These are phyloP conservation scores for Candida pseudoglaebosa DNA, from an alignment of 805 yeast genomes.

Conservation along the genomic window DNA sequence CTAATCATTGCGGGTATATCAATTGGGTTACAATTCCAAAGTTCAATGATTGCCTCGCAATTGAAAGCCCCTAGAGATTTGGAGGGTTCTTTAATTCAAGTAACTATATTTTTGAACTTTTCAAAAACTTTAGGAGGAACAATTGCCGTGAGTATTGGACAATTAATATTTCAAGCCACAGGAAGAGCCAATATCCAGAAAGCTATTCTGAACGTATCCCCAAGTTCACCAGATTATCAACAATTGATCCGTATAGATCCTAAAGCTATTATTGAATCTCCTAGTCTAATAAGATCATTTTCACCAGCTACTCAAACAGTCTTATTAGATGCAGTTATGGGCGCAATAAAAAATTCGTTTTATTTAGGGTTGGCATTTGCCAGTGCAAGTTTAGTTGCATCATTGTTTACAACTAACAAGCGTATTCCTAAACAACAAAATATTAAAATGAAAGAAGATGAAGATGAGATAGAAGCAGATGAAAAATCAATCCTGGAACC, in stretches of 20 bases:
- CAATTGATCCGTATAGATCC: constrained; percentile 13
- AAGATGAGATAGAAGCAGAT: constrained; percentile 5
- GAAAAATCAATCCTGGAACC: neutral
- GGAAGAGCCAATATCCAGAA: constrained; percentile 15
- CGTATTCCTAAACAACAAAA: constrained; percentile 36
- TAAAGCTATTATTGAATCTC: constrained; percentile 19
- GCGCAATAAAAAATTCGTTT: constrained; percentile 36
- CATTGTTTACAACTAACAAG: constrained; percentile 38
- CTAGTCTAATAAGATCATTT: constrained; percentile 22
- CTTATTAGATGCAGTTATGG: constrained; percentile 32
- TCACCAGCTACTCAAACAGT: constrained; percentile 18
- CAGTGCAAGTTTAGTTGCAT: constrained; percentile 23
- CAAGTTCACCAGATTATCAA: constrained; percentile 12
- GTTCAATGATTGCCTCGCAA: constrained; percentile 33
- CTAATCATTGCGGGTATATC: constrained; percentile 32
- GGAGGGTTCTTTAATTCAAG: constrained; percentile 33
- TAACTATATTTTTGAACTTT: constrained; percentile 32
- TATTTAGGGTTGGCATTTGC: constrained; percentile 38
- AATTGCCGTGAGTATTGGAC: constrained; percentile 28
- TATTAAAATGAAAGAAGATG: constrained; percentile 12
- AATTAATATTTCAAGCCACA: constrained; percentile 24
- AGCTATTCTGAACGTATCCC: constrained; percentile 7
- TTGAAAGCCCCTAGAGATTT: constrained; percentile 32
- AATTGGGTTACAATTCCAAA: constrained; percentile 35
- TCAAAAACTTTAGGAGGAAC: constrained; percentile 30